Evolutionary conservation across 108 stramenopile genomes (phyloP).

Genomic region (Chaetoceros muelleri): DNA sequence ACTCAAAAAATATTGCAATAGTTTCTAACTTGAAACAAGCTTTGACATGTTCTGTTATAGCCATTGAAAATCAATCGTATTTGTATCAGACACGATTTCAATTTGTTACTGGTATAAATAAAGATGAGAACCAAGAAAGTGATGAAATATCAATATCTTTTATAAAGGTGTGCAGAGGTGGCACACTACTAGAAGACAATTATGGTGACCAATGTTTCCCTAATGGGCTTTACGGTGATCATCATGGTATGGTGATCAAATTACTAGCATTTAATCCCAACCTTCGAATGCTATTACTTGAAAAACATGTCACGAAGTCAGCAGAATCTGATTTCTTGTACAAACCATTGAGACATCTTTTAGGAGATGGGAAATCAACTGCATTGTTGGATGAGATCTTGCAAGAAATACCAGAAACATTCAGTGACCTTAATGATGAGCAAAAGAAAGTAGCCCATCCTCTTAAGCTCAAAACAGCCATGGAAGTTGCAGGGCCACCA

Average conservation of each 20-base stretch:
- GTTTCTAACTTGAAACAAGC: constrained; percentile 18
- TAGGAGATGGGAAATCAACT: constrained; percentile 16
- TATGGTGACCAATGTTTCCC: no score
- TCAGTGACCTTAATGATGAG: constrained; percentile 20
- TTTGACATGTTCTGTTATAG: constrained; percentile 26
- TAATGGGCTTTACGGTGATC: neutral
- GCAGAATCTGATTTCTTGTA: constrained; percentile 13
- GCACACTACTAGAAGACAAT: constrained; percentile 1
- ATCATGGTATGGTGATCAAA: neutral
- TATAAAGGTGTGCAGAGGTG: constrained; percentile 3
- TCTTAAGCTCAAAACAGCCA: constrained; percentile 25
- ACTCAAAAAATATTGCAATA: no score
- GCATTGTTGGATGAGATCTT: constrained; percentile 13
- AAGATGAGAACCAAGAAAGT: constrained; percentile 4
- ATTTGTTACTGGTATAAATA: neutral
- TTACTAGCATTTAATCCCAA: constrained; percentile 32
- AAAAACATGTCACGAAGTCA: constrained; percentile 18
- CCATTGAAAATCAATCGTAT: constrained; percentile 12
- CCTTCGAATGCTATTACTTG: constrained; percentile 18
- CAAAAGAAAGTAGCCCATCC: constrained; percentile 36
- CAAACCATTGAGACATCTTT: constrained; percentile 21
- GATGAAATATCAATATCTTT: constrained; percentile 12
- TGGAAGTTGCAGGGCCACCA: constrained; percentile 43
- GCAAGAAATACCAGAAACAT: constrained; percentile 12
- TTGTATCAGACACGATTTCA: constrained; percentile 36